phyloP scores from a whole-genome alignment of 164 flowering plant species.

The Liriodendron chinense region DNA sequence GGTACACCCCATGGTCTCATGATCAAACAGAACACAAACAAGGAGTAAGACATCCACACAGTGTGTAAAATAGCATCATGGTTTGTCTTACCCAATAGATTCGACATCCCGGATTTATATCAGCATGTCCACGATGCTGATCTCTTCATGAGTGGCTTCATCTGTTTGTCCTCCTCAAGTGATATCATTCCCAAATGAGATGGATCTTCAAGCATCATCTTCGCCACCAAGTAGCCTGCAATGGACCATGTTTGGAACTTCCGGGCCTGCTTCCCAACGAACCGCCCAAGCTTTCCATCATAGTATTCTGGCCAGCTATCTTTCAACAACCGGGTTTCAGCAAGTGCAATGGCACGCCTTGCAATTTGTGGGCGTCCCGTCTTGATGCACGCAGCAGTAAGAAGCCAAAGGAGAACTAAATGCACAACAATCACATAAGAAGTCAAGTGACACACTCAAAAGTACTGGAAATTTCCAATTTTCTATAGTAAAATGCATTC shows the following conservation, averaged over 20 bases:
- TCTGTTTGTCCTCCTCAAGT: slow-evolving; percentile 51
- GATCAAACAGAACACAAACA: not conserved
- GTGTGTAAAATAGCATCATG: not conserved
- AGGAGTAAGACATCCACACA: not conserved
- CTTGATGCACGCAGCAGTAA: slow-evolving; percentile 60
- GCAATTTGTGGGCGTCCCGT: slow-evolving; percentile 55
- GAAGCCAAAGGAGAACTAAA: slow-evolving; percentile 58
- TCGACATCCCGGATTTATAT: not conserved
- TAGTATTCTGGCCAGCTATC: slow-evolving; percentile 67
- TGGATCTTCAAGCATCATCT: slow-evolving; percentile 70
- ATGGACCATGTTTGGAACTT: slow-evolving; percentile 64
- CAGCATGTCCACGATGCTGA: slow-evolving; percentile 45
- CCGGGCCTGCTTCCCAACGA: slow-evolving; percentile 55
- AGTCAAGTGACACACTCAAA: not conserved
- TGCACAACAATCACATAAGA: slow-evolving; percentile 1
- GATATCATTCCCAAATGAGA: slow-evolving; percentile 55
- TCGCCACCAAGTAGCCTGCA: slow-evolving; percentile 61
- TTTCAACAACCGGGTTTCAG: slow-evolving; percentile 43
- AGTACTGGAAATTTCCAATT: not conserved
- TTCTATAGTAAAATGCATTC: not conserved
- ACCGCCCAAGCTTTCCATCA: slow-evolving; percentile 55
- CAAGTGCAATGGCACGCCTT: slow-evolving; percentile 49
- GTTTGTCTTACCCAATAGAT: not conserved
- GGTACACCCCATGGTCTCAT: not conserved
- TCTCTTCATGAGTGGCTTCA: slow-evolving; percentile 47